Conservation (phyloP, 1,284 basidiomycete genomes). For the Ceratobasidium theobromae region DNA sequence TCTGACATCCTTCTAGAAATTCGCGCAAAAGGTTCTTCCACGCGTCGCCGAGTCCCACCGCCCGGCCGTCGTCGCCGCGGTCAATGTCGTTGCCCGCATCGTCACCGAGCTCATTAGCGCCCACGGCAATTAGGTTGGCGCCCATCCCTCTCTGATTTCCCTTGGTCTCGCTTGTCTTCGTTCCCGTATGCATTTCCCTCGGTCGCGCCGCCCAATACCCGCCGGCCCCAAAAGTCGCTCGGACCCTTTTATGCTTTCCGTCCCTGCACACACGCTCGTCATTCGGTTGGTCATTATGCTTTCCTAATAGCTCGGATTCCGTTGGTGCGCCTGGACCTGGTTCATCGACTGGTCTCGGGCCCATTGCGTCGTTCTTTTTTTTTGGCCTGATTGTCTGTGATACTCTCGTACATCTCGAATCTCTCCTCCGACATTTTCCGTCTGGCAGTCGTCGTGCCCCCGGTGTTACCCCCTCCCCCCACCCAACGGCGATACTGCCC, state of each 20-base stretch:
- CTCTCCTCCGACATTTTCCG: not conserved
- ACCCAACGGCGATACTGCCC: constrained; percentile 2
- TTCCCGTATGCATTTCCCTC: constrained; percentile 8
- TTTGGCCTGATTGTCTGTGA: not conserved
- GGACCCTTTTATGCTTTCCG: constrained; percentile 22
- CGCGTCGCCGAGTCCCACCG: constrained; percentile 19
- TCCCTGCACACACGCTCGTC: constrained; percentile 27
- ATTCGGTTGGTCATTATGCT: constrained; percentile 8
- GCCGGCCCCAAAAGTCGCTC: constrained; percentile 23
- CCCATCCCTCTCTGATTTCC: not conserved
- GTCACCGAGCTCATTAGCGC: constrained; percentile 29
- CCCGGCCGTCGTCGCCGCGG: constrained; percentile 24
- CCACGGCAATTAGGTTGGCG: constrained; percentile 10
- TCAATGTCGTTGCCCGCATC: constrained; percentile 30
- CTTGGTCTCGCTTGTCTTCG: not conserved
- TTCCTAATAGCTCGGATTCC: not conserved
- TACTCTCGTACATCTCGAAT: not conserved
- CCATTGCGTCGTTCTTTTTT: not conserved
- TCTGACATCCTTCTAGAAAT: constrained; percentile 19
- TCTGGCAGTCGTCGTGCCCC: constrained; percentile 17
- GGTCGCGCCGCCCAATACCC: constrained; percentile 9
- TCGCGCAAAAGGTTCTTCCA: constrained; percentile 22
- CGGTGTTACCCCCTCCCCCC: constrained; percentile 24
- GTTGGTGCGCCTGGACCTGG: not conserved
- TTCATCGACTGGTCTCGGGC: not conserved